Percentiles rank a stretch among this genome's conserved stretches.
phyloP scores from a whole-genome alignment of 2,329 filamentous ascomycete genomes.

The Bipolaris cookei region DNA sequence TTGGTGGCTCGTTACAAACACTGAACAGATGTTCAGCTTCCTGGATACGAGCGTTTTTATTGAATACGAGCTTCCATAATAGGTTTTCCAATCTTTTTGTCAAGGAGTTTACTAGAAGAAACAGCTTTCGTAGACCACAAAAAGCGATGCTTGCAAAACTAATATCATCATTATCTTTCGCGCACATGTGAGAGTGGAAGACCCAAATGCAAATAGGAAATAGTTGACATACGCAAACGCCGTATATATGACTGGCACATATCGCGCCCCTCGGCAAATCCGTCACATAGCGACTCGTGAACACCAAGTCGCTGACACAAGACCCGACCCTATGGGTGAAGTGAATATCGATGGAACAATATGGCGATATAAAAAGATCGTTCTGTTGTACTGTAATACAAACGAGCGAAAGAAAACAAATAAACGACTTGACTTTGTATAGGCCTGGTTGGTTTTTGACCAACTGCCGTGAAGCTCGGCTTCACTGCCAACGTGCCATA shows the following conservation, averaged over 20 bases:
- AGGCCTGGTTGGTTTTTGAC: background rate
- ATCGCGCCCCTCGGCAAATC: background rate
- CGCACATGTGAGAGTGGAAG: too few relatives aligned
- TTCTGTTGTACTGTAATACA: background rate
- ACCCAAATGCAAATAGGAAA: too few relatives aligned
- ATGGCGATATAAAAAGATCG: background rate
- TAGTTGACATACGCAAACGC: background rate
- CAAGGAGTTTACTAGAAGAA: too few relatives aligned
- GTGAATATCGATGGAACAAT: background rate
- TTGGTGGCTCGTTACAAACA: too few relatives aligned
- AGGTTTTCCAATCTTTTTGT: too few relatives aligned
- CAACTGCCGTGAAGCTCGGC: background rate
- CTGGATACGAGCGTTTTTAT: too few relatives aligned
- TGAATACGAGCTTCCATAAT: too few relatives aligned
- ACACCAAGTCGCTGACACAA: background rate
- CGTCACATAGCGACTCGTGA: background rate
- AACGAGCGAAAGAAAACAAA: background rate
- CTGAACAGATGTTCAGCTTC: too few relatives aligned
- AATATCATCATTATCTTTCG: too few relatives aligned
- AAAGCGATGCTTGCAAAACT: too few relatives aligned
- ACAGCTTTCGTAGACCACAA: too few relatives aligned
- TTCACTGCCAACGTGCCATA: conserved; percentile 1
- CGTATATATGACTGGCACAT: conserved; percentile 1
- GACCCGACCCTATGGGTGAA: background rate
- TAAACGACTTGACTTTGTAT: background rate